Evolutionary conservation across 495 filamentous ascomycete genomes (phyloP).

Genomic region (Aspergillus saccharolyticus): DNA sequence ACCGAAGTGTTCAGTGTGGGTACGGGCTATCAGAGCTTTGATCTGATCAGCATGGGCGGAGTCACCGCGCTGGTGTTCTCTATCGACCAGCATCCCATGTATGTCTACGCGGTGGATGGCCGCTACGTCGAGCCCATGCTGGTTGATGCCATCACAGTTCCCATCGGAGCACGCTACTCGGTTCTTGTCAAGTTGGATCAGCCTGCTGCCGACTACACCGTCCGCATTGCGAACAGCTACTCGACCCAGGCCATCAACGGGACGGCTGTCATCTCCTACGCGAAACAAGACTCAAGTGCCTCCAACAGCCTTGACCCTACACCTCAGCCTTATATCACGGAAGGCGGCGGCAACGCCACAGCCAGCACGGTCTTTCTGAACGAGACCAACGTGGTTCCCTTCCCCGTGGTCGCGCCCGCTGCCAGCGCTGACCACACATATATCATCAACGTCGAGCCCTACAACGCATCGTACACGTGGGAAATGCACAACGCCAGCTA

Average conservation of each 20-base stretch:
- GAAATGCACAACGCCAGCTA: slow-evolving; percentile 36
- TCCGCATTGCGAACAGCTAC: slow-evolving; percentile 32
- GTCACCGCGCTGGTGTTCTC: slow-evolving; percentile 26
- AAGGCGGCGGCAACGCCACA: slow-evolving; percentile 31
- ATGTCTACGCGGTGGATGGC: slow-evolving; percentile 42
- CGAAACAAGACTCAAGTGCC: background rate
- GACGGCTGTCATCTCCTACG: slow-evolving; percentile 29
- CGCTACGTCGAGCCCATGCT: slow-evolving; percentile 33
- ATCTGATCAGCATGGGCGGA: slow-evolving; percentile 31
- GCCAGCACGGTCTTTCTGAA: slow-evolving; percentile 35
- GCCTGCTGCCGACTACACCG: slow-evolving; percentile 31
- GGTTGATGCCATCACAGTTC: slow-evolving; percentile 32
- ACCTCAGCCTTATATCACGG: slow-evolving; percentile 37
- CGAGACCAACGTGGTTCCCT: slow-evolving; percentile 35
- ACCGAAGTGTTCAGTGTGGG: slow-evolving; percentile 30
- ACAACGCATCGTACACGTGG: slow-evolving; percentile 43
- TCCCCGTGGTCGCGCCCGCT: slow-evolving; percentile 36
- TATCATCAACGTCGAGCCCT: slow-evolving; percentile 32
- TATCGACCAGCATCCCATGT: slow-evolving; percentile 41
- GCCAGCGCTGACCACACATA: slow-evolving; percentile 34
- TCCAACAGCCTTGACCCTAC: background rate
- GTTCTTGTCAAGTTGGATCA: slow-evolving; percentile 35
- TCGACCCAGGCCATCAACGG: slow-evolving; percentile 33
- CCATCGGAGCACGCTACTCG: slow-evolving; percentile 35
- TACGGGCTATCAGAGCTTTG: slow-evolving; percentile 23